phyloP scores from a whole-genome alignment of 2,329 filamentous ascomycete genomes.

The Knufia fluminis region DNA sequence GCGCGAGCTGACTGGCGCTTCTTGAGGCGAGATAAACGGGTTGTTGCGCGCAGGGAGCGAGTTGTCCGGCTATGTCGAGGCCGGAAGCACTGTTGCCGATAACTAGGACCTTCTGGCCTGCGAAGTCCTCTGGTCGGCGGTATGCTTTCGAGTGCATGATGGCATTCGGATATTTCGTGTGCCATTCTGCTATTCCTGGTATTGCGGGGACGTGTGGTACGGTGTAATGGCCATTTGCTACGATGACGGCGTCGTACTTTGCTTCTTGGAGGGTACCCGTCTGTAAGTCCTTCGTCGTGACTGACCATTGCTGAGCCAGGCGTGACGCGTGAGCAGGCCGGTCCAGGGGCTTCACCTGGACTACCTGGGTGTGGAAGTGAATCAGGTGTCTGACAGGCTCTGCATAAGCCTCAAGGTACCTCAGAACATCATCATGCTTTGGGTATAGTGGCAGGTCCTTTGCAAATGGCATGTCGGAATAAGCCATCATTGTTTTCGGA shows the following conservation, averaged over 20 bases:
- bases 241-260: constrained; percentile 64
- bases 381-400: constrained; percentile 58
- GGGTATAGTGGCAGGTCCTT: constrained; percentile 63
- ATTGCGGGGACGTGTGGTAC: constrained; percentile 59
- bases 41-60: constrained; percentile 49
- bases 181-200: constrained; percentile 51
- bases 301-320: constrained; percentile 8
- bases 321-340: not conserved
- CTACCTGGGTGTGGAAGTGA: constrained; percentile 60
- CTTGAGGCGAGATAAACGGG: constrained; percentile 57
- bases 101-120: constrained; percentile 65
- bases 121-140: constrained; percentile 54
- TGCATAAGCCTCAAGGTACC: constrained; percentile 66
- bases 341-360: constrained; percentile 41
- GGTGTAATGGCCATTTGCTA: constrained; percentile 67
- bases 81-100: constrained; percentile 81
- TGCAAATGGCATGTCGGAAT: constrained; percentile 60
- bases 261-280: constrained; percentile 34
- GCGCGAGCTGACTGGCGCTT: constrained; percentile 40
- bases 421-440: constrained; percentile 56
- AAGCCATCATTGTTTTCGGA: constrained; percentile 70
- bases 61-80: constrained; percentile 71
- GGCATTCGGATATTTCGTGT: constrained; percentile 47
- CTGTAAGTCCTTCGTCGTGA: constrained; percentile 35
- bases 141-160: constrained; percentile 76